phyloP scores from a whole-genome alignment of 2,329 filamentous ascomycete species.

The Zymoseptoria tritici region DNA sequence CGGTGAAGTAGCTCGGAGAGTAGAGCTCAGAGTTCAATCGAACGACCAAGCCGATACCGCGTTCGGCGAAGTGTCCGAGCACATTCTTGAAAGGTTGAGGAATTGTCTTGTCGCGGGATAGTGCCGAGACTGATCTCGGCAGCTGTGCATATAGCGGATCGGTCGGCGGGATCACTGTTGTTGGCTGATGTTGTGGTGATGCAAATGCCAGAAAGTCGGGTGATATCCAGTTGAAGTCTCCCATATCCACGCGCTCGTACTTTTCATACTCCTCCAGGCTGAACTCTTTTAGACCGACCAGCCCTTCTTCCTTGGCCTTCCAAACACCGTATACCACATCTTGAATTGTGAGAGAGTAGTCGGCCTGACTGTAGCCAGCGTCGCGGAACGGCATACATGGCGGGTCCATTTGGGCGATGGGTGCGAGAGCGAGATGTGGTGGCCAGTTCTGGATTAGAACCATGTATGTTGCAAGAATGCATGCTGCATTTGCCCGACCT shows the following conservation, averaged over 20 bases:
- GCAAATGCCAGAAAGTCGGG: slow-evolving; percentile 94
- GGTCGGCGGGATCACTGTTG: slow-evolving; percentile 61
- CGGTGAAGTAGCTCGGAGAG: slow-evolving; percentile 93
- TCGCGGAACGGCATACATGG: slow-evolving; percentile 98
- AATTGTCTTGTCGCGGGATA: slow-evolving; percentile 59
- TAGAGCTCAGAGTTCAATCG: slow-evolving; percentile 93
- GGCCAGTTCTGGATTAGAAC: slow-evolving; percentile 97
- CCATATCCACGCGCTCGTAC: slow-evolving; percentile 92
- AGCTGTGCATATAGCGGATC: slow-evolving; percentile 68
- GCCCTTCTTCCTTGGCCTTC: slow-evolving; percentile 94
- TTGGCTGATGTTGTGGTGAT: slow-evolving; percentile 77
- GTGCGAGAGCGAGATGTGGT: slow-evolving; percentile 87
- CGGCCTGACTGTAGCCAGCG: slow-evolving; percentile 95
- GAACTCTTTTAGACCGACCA: slow-evolving; percentile 88
- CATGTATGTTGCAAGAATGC: slow-evolving; percentile 96
- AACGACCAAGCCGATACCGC: slow-evolving; percentile 87
- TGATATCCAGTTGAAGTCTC: slow-evolving; percentile 99
- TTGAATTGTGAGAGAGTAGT: slow-evolving; percentile 91
- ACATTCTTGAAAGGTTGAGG: slow-evolving; percentile 94
- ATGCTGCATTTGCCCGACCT: slow-evolving; percentile 90
- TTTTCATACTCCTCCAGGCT: slow-evolving; percentile 95
- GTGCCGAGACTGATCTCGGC: slow-evolving; percentile 66
- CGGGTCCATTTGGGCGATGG: slow-evolving; percentile 92
- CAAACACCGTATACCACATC: slow-evolving; percentile 97
- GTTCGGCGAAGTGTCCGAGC: slow-evolving; percentile 75